A percentile compares a stretch with the other conserved stretches of the same genome.
These are phyloP conservation scores for Sclerotinia glacialis DNA, from an alignment of 2,329 filamentous ascomycete genomes.

Conservation along the genomic window DNA sequence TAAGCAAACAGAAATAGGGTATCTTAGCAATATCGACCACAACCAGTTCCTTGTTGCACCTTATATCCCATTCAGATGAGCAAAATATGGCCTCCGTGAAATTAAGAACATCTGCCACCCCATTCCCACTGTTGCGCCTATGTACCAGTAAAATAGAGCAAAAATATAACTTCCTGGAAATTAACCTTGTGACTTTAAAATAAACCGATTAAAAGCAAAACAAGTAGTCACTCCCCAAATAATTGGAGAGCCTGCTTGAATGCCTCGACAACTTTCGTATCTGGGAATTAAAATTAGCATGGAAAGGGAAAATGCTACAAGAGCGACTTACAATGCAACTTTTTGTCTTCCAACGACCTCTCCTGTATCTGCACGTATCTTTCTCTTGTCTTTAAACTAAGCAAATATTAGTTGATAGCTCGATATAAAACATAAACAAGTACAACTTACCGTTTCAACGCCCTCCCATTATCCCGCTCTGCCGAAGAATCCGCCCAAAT, in stretches of 20 bases:
- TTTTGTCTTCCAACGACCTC: slow-evolving; percentile 66
- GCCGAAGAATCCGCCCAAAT: slow-evolving; percentile 74
- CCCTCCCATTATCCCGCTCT: slow-evolving; percentile 71
- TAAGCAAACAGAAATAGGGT: slow-evolving; percentile 12
- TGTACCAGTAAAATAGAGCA: not conserved
- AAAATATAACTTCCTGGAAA: slow-evolving; percentile 7
- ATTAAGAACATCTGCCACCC: not conserved
- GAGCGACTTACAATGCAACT: slow-evolving; percentile 69
- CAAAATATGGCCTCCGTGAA: slow-evolving; percentile 9
- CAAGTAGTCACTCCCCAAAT: slow-evolving; percentile 20
- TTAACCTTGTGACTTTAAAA: not conserved
- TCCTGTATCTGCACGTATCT: slow-evolving; percentile 74
- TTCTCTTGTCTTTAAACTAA: slow-evolving; percentile 73
- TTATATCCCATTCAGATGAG: slow-evolving; percentile 3
- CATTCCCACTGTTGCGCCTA: slow-evolving; percentile 3
- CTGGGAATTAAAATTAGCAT: slow-evolving; percentile 38
- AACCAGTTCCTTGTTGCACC: slow-evolving; percentile 9
- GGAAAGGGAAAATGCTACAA: not conserved
- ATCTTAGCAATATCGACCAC: slow-evolving; percentile 3
- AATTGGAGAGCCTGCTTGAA: slow-evolving; percentile 59
- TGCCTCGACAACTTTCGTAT: slow-evolving; percentile 57
- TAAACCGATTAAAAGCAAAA: not conserved
- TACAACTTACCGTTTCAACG: slow-evolving; percentile 64
- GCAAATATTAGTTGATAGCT: slow-evolving; percentile 21
- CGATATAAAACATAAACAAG: not conserved